These are phyloP conservation scores for Xylariomycetidae sp. DNA, from an alignment of 2,329 filamentous ascomycete genomes.

Conservation along the genomic window DNA sequence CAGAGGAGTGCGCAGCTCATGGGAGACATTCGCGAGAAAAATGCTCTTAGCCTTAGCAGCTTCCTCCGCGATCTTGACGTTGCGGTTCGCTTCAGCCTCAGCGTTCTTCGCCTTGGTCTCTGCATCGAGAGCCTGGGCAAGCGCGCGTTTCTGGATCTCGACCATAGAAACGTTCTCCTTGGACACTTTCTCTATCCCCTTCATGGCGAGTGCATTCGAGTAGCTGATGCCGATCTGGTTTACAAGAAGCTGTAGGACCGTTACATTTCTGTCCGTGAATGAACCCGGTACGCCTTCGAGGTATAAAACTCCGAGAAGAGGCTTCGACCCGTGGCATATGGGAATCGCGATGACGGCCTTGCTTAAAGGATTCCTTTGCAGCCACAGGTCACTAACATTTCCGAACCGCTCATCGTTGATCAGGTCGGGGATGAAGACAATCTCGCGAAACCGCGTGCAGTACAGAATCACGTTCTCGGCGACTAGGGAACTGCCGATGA, in stretches of 20 bases:
- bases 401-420: constrained; percentile 73
- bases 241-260: constrained; percentile 64
- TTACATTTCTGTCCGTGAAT: constrained; percentile 70
- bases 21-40: constrained; percentile 75
- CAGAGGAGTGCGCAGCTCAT: constrained; percentile 76
- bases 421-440: constrained; percentile 69
- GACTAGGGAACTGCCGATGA: constrained; percentile 64
- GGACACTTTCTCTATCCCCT: constrained; percentile 70
- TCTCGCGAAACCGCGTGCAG: constrained; percentile 70
- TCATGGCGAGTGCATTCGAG: constrained; percentile 63
- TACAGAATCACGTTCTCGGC: constrained; percentile 74
- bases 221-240: constrained; percentile 74
- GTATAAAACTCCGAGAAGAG: constrained; percentile 69
- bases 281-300: constrained; percentile 70
- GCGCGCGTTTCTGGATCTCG: constrained; percentile 67
- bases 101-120: constrained; percentile 74
- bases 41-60: constrained; percentile 79
- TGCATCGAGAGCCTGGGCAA: constrained; percentile 66
- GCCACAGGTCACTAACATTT: constrained; percentile 66
- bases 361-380: constrained; percentile 63
- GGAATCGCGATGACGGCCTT: constrained; percentile 77
- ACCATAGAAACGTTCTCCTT: constrained; percentile 77
- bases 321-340: constrained; percentile 67
- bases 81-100: constrained; percentile 70
- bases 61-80: constrained; percentile 78